Percentiles rank a stretch among this genome's conserved stretches.
These are phyloP conservation scores for Blastosporella zonata DNA, from an alignment of 1,284 basidiomycete genomes.

Conservation along the genomic window DNA sequence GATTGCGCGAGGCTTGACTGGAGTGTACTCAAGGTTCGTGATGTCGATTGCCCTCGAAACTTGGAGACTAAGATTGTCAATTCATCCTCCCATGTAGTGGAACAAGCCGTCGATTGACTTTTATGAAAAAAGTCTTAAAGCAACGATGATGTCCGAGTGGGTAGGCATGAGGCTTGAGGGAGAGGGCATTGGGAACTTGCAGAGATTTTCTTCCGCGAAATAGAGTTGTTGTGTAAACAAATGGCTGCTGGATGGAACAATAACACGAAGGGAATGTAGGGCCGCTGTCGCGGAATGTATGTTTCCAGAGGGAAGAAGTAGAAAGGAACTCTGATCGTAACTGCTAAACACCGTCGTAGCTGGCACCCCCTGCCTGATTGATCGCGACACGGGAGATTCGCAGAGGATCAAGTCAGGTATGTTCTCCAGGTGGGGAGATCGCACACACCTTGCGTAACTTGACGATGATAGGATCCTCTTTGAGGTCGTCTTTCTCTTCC, in stretches of 20 bases:
- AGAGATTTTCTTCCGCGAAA: slow-evolving; percentile 37
- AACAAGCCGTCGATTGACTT: slow-evolving; percentile 91
- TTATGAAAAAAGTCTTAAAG: slow-evolving; percentile 78
- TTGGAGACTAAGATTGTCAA: slow-evolving; percentile 17
- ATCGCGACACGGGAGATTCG: slow-evolving; percentile 19
- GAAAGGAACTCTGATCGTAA: slow-evolving; percentile 16
- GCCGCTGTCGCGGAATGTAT: slow-evolving; percentile 4
- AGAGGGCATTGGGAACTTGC: slow-evolving; percentile 60
- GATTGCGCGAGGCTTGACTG: slow-evolving; percentile 87
- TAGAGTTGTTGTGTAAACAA: slow-evolving; percentile 9
- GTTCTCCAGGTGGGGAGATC: slow-evolving; percentile 23
- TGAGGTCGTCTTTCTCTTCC: slow-evolving; percentile 75
- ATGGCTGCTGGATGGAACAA: not conserved
- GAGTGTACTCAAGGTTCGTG: slow-evolving; percentile 80
- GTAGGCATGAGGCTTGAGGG: slow-evolving; percentile 86
- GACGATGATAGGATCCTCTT: slow-evolving; percentile 74
- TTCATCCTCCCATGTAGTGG: slow-evolving; percentile 57
- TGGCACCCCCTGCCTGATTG: slow-evolving; percentile 72
- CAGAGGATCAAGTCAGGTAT: slow-evolving; percentile 16
- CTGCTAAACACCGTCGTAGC: slow-evolving; percentile 72
- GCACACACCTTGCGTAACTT: slow-evolving; percentile 66
- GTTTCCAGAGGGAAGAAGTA: slow-evolving; percentile 15
- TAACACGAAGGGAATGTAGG: slow-evolving; percentile 1
- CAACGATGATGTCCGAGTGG: slow-evolving; percentile 81
- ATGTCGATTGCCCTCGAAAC: slow-evolving; percentile 21